Evolutionary conservation across 2,329 filamentous ascomycete genomes (phyloP), one percentile per base, ranked within the genome.

Genomic region (Bimuria novae-zelandiae): DNA sequence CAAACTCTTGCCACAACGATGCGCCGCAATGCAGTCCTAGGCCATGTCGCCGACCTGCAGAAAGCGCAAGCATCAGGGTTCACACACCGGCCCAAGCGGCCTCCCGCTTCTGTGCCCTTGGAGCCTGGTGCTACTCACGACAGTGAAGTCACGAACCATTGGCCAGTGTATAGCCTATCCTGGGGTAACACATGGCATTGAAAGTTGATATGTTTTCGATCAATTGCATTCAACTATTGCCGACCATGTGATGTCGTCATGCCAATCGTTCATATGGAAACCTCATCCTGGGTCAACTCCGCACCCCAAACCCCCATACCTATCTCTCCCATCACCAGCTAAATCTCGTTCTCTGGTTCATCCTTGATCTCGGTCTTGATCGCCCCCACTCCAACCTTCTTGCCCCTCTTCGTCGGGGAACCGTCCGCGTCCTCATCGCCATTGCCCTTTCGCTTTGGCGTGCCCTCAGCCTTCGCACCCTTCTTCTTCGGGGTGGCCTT

Each of bases 401-500:
- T 42, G 40, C 23, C 25, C 23, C 21, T 29, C 40, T 42, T 42
- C 37, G 14, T 41, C 2, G 40, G 40, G 1, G 40, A 42, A 7
- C 23, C 40, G n/a, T 7, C 23, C 5, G 29, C 40, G 7, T n/a
- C 16, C n/a, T 19, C 40, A 12, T 29, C 40, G 14, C 14, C 25
- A 23, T 42, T 30, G 40, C 7, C 40, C 40, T 42, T 42, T 23
- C n/a, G n/a, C n/a, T n/a, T n/a, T n/a, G n/a, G n/a, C n/a, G n/a
- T n/a, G 12, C 40, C 52, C 52, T 63, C 62, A 29, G 49, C 41
- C 25, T 49, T 42, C 5, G 39, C 17, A 2, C 45, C 45, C 51
- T 62, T 64, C 14, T 69, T 70, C 0, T 69, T 70, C 0, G 56
- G 40, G 2, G 60, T 37, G 4, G 52, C 55, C 35, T 41, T 14